Base-by-base conservation (phyloP, 1,284 basidiomycete genomes). In the Ustilago nuda region DNA sequence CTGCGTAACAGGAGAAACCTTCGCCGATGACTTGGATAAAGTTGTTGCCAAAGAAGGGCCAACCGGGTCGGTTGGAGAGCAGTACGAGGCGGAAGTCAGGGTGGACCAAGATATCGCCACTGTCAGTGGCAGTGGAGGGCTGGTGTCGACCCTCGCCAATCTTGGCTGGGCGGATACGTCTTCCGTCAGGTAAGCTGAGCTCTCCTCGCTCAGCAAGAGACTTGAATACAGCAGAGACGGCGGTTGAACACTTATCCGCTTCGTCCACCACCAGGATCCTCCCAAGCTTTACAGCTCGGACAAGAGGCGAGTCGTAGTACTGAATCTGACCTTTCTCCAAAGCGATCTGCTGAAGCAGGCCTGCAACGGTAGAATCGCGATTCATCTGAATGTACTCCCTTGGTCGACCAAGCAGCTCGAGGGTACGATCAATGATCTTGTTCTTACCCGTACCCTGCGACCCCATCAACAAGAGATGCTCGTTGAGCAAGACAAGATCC, bases 341-440 rank as follows among this genome's bases (percentile, higher is more conserved):
- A 33, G 84, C 78, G 19, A 84, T 78, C 32, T 81, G 80, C 69
- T 85, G 84, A 35, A 85, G 71, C 32, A 85, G 62, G 30, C 75
- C 77, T 33, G 78, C 77, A 12, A 85, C 84, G 3, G 82, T 84
- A 19, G 81, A 82, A 64, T 85, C 84, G 48, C 84, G 79, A 59
- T 86, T 85, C 50, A 87, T 79, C 71, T 87, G 86, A 45, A 87
- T 84, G 72, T 86, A 87, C 76, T 87, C 86, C 35, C 86, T 69
- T 30, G 86, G 86, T 3, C 86, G 75, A 17, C 74, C 65, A 17
- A 86, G 81, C 3, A 87, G 78, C 66, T 86, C 79, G 17, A 86
- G 79, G 2, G 86, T 72, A 27, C 85, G 82, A 59, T 87, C 85
- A 57, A 86, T 82, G 56, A 86, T 79, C 77, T 86, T 86, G 80